phyloP scores from a whole-genome alignment of 2,329 filamentous ascomycete species.

The Raffaelea arxii region DNA sequence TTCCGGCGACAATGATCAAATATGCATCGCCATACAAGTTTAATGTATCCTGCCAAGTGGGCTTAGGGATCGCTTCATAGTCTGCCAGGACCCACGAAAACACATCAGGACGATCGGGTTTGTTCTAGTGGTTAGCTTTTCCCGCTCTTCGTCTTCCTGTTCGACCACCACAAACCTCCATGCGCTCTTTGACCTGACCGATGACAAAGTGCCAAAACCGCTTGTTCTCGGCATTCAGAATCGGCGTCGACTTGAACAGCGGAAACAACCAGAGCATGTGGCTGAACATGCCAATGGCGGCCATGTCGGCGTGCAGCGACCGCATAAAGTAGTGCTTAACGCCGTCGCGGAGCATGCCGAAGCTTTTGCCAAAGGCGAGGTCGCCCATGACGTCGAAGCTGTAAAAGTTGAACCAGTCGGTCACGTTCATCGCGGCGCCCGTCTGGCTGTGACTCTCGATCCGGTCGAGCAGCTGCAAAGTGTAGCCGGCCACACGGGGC shows the following conservation, averaged over 20 bases:
- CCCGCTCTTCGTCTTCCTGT: neutral
- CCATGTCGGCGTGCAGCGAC: constrained; percentile 13
- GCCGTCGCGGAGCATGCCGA: constrained; percentile 18
- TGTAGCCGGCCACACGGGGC: constrained; percentile 13
- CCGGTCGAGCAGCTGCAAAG: constrained; percentile 13
- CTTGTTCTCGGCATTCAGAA: constrained; percentile 9
- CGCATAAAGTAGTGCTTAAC: constrained; percentile 11
- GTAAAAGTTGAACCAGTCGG: constrained; percentile 21
- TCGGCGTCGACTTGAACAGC: constrained; percentile 11
- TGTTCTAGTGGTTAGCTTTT: too few species aligned
- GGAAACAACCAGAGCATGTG: constrained; percentile 13
- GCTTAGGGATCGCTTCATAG: neutral
- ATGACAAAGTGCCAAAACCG: constrained; percentile 10
- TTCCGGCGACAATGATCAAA: constrained; percentile 8
- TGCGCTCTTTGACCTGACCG: constrained; percentile 8
- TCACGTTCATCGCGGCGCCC: constrained; percentile 13
- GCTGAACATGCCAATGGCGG: constrained; percentile 11
- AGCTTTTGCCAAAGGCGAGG: constrained; percentile 21
- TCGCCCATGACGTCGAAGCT: constrained; percentile 24
- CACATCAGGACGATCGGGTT: constrained; percentile 6
- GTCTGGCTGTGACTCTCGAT: constrained; percentile 4
- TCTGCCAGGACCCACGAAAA: constrained; percentile 8
- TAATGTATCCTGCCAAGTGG: neutral
- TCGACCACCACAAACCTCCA: too few species aligned
- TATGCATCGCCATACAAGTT: constrained; percentile 7